Evolutionary conservation across 805 yeast species (phyloP).

Genomic region (Ogataea degrootiae): DNA sequence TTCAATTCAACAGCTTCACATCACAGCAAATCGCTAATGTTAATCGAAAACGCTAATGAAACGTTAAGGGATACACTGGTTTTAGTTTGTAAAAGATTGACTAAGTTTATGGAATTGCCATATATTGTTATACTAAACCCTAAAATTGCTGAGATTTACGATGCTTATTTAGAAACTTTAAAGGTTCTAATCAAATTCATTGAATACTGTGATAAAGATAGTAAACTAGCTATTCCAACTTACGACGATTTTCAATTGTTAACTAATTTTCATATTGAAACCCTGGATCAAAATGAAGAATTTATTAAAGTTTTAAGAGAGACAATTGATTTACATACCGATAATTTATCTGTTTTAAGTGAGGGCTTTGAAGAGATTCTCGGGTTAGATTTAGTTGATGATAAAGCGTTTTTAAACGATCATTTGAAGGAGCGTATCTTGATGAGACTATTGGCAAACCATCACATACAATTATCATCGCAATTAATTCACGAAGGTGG

Average conservation of each 20-base stretch:
- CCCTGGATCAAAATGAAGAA: constrained; percentile 47
- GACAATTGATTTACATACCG: constrained; percentile 73
- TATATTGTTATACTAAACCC: constrained; percentile 86
- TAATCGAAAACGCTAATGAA: constrained; percentile 44
- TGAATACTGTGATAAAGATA: constrained; percentile 28
- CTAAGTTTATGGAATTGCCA: constrained; percentile 69
- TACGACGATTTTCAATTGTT: constrained; percentile 14
- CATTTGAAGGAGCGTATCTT: constrained; percentile 83
- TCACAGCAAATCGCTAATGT: constrained; percentile 27
- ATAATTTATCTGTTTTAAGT: constrained; percentile 76
- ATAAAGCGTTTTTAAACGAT: constrained; percentile 51
- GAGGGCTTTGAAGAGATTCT: constrained; percentile 69
- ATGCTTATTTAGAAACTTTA: constrained; percentile 68
- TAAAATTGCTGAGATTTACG: constrained; percentile 71
- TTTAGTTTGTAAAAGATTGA: constrained; percentile 65
- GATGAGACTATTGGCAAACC: constrained; percentile 82
- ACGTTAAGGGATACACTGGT: constrained; percentile 55
- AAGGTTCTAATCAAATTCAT: constrained; percentile 39
- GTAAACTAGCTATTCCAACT: constrained; percentile 12
- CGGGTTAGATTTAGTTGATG: constrained; percentile 22
- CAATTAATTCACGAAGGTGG: constrained; percentile 34
- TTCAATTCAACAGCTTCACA: constrained; percentile 33
- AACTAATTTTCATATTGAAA: constrained; percentile 33
- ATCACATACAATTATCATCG: constrained; percentile 63
- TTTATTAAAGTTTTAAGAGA: constrained; percentile 51